Conservation (phyloP, 1,139 yeast species). For the Protomyces gravidus region DNA sequence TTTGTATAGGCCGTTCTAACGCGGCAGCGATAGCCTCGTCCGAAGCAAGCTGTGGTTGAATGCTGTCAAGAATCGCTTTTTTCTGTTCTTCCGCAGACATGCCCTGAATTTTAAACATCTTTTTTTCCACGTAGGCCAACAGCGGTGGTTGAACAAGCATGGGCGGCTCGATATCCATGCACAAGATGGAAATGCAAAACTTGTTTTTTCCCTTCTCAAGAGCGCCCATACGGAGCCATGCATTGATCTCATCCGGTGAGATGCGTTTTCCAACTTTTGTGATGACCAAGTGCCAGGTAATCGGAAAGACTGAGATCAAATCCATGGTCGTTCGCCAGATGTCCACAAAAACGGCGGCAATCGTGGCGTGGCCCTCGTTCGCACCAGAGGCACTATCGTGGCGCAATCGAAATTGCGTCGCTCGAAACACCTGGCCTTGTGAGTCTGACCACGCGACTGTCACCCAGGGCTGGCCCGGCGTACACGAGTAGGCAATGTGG, state of each 20-base stretch:
- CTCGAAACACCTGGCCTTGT: neutral
- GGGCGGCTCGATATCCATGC: neutral
- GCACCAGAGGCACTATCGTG: neutral
- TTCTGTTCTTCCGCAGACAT: neutral
- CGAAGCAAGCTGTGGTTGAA: neutral
- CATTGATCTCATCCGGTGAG: neutral
- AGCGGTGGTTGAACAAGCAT: neutral
- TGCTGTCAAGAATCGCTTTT: neutral
- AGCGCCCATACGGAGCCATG: neutral
- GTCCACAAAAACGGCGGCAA: neutral
- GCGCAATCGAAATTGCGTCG: neutral
- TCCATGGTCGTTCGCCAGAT: neutral
- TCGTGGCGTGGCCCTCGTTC: neutral
- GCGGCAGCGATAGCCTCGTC: neutral
- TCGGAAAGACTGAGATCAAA: neutral
- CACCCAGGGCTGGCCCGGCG: neutral
- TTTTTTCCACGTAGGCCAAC: neutral
- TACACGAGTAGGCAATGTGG: neutral
- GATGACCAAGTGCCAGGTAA: neutral
- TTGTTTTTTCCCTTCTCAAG: conserved; percentile 1
- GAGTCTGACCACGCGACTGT: neutral
- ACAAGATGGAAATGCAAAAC: neutral
- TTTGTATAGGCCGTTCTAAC: neutral
- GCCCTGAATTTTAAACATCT: neutral
- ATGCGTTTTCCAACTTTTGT: neutral